Percentiles rank a stretch among this genome's conserved stretches.
These are phyloP conservation scores for Apiotrichum domesticum DNA, from an alignment of 1,284 basidiomycete species.

Conservation along the genomic window DNA sequence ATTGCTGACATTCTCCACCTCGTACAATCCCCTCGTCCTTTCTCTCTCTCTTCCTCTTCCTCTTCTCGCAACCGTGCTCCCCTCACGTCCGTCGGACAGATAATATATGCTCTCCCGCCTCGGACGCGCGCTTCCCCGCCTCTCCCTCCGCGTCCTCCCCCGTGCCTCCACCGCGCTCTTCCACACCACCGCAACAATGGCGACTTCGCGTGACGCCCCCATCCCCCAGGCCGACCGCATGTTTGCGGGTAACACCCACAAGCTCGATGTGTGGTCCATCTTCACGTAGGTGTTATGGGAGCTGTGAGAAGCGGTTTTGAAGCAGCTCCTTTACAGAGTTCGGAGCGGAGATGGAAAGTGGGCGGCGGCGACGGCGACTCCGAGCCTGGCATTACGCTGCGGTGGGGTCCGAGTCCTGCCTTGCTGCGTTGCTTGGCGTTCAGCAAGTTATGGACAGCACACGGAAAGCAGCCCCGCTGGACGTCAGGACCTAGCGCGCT, in stretches of 20 bases:
- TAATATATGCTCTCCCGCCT: conserved; percentile 4
- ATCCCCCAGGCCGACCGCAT: conserved; percentile 42
- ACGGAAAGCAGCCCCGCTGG: no score
- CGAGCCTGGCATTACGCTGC: no score
- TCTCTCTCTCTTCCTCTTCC: not conserved
- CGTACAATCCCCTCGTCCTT: not conserved
- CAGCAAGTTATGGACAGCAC: no score
- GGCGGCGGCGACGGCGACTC: no score
- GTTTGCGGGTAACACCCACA: conserved; percentile 44
- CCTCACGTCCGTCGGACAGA: not conserved
- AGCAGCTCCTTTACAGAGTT: not conserved
- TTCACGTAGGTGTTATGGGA: conserved; percentile 61
- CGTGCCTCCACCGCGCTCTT: not conserved
- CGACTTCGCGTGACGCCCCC: conserved; percentile 20
- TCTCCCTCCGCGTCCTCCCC: not conserved
- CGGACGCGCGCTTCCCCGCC: not conserved
- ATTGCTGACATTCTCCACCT: no score
- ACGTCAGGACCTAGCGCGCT: no score
- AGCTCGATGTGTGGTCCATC: conserved; percentile 84
- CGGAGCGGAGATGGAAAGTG: no score
- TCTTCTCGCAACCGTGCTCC: not conserved
- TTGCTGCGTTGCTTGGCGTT: no score
- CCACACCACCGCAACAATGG: conserved; percentile 21
- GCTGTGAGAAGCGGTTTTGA: not conserved
- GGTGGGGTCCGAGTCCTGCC: no score